These are phyloP conservation scores for Crithidia expoeki DNA, from an alignment of 208 protist genomes.

Conservation along the genomic window DNA sequence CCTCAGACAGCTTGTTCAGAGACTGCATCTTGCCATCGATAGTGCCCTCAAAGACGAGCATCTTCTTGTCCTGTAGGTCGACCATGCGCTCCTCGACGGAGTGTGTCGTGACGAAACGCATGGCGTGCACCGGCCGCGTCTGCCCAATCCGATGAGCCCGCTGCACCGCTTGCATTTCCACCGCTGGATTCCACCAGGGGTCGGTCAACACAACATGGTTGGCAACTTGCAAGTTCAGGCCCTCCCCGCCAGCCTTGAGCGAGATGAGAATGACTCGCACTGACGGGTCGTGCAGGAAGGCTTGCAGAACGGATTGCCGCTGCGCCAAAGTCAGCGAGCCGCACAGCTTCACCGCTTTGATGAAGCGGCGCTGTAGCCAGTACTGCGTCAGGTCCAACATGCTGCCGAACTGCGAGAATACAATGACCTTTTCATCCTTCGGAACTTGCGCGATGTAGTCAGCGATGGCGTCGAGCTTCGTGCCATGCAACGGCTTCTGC, in stretches of 20 bases:
- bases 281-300: slow-evolving; percentile 79
- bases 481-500: slow-evolving; percentile 80
- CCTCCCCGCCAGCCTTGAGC: slow-evolving; percentile 98
- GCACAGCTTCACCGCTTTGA: slow-evolving; percentile 90
- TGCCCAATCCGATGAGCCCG: slow-evolving; percentile 99
- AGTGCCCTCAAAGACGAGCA: slow-evolving; percentile 93
- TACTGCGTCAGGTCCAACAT: slow-evolving; percentile 96
- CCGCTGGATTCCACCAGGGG: slow-evolving; percentile 98
- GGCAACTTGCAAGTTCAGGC: slow-evolving; percentile 98
- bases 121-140: slow-evolving; percentile 95
- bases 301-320: slow-evolving; percentile 82
- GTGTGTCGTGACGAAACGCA: slow-evolving; percentile 95
- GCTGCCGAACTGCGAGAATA: slow-evolving; percentile 96
- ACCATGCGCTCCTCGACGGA: slow-evolving; percentile 93
- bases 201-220: slow-evolving; percentile 99
- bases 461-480: slow-evolving; percentile 90
- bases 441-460: slow-evolving; percentile 80
- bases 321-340: slow-evolving; percentile 88
- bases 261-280: slow-evolving; percentile 97
- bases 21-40: slow-evolving; percentile 90
- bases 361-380: slow-evolving; percentile 68
- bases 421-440: slow-evolving; percentile 89
- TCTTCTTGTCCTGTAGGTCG: slow-evolving; percentile 93
- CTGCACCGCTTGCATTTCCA: slow-evolving; percentile 98
- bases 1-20: slow-evolving; percentile 77